Base-by-base conservation (phyloP, 345 rosid genomes). In the Microcos paniculata region DNA sequence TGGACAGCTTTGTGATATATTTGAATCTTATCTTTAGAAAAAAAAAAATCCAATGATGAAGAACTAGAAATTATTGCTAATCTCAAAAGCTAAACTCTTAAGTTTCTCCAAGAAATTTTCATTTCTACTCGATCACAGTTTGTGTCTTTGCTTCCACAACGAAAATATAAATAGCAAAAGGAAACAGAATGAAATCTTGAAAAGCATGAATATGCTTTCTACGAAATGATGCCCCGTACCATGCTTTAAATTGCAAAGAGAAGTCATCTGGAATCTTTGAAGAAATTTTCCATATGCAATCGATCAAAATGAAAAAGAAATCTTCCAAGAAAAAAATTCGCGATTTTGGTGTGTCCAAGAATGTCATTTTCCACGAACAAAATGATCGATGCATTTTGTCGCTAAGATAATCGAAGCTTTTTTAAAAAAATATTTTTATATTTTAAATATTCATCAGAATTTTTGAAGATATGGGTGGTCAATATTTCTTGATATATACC, bases 401-500 rank as follows among this genome's bases (percentile, higher is more conserved):
- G 55, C 16, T 15, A 45, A 45, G 19, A 2, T 40, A 6, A 21
- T 64, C n/a, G 4, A 46, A 48, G 21, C 15, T 28, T 42, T n/a
- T 24, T 2, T n/a, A n/a, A 15, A 28, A n/a, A n/a, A n/a, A n/a
- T n/a, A n/a, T n/a, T n/a, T n/a, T n/a, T n/a, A n/a, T n/a, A n/a
- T n/a, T n/a, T n/a, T n/a, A n/a, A n/a, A n/a, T n/a, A n/a, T n/a
- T n/a, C n/a, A n/a, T n/a, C n/a, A n/a, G n/a, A n/a, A n/a, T n/a
- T n/a, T n/a, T n/a, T n/a, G n/a, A n/a, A n/a, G n/a, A n/a, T 9
- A 51, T 49, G 61, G 19, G 45, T 49, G 61, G 46, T 31, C 45
- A 70, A 45, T 16, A 68, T 68, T 64, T 35, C 26, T 49, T 69
- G 73, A 3, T 51, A 30, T 43, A 43, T 28, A 18, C 74, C 63